These are phyloP conservation scores for Ambrosia trifida DNA, from an alignment of 129 eudicot species.

Conservation along the genomic window DNA sequence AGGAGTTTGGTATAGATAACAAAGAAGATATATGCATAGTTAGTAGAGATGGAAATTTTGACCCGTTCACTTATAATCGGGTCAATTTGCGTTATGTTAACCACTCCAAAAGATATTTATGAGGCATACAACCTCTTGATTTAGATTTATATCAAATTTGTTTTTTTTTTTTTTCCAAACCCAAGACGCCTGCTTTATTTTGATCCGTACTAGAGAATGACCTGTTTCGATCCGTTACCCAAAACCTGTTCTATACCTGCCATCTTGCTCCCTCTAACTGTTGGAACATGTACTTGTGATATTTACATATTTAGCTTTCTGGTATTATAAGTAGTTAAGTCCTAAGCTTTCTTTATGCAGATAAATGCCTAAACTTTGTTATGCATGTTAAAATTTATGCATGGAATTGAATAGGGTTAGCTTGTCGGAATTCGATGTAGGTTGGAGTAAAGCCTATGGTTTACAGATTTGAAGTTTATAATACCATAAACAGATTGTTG, in stretches of 20 bases:
- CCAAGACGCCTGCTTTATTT: background rate
- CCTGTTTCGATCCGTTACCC: slow-evolving; percentile 2
- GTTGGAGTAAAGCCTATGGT: no score
- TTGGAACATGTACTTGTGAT: background rate
- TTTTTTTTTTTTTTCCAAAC: no score
- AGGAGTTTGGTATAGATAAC: slow-evolving; percentile 9
- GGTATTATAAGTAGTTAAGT: background rate
- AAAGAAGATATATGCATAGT: background rate
- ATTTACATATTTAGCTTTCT: background rate
- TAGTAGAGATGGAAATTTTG: background rate
- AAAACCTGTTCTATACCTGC: background rate
- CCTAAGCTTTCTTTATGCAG: no score
- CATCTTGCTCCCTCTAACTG: background rate
- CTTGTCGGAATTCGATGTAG: no score
- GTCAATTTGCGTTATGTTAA: background rate
- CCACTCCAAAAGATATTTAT: background rate
- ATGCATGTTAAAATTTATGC: no score
- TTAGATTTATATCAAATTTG: background rate
- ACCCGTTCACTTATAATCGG: background rate
- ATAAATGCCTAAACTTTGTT: no score
- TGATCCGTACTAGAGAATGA: background rate
- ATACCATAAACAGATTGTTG: no score
- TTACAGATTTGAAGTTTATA: no score
- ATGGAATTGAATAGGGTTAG: no score
- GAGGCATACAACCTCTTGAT: background rate